phyloP scores from a whole-genome alignment of 2,329 filamentous ascomycete species.

The Alternaria sp. region DNA sequence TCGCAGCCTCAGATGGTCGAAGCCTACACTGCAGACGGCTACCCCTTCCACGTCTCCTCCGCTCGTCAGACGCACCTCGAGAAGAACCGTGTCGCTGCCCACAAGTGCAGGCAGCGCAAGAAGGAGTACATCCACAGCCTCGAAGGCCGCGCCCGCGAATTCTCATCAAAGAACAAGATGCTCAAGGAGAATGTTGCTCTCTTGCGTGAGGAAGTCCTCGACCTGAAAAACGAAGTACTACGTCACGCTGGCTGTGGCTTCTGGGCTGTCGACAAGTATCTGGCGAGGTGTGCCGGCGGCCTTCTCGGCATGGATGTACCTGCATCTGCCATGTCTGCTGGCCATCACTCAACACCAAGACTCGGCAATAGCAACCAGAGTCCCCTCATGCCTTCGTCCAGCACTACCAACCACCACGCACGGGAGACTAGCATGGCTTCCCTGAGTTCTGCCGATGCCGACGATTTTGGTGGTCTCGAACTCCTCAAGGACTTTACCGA shows the following conservation, averaged over 20 bases:
- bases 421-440: slow-evolving; percentile 25
- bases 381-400: slow-evolving; percentile 14
- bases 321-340: slow-evolving; percentile 2
- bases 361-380: slow-evolving; percentile 19
- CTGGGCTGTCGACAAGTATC: slow-evolving; percentile 51
- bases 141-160: slow-evolving; percentile 57
- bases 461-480: slow-evolving; percentile 44
- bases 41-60: slow-evolving; percentile 46
- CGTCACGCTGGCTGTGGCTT: slow-evolving; percentile 50
- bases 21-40: slow-evolving; percentile 45
- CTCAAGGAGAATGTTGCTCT: slow-evolving; percentile 47
- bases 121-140: slow-evolving; percentile 65
- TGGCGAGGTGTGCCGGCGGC: slow-evolving; percentile 48
- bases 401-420: slow-evolving; percentile 18
- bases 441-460: slow-evolving; percentile 25
- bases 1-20: slow-evolving; percentile 45
- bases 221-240: slow-evolving; percentile 51
- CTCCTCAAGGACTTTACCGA: slow-evolving; percentile 45
- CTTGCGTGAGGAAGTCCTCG: slow-evolving; percentile 48
- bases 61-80: slow-evolving; percentile 61
- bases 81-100: slow-evolving; percentile 75
- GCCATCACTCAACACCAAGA: slow-evolving; percentile 3
- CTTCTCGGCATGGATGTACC: slow-evolving; percentile 42
- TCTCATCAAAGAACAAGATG: slow-evolving; percentile 47
- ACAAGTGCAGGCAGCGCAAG: slow-evolving; percentile 76